Conservation (phyloP, 495 filamentous ascomycete genomes). For the Penicillium paradoxum region DNA sequence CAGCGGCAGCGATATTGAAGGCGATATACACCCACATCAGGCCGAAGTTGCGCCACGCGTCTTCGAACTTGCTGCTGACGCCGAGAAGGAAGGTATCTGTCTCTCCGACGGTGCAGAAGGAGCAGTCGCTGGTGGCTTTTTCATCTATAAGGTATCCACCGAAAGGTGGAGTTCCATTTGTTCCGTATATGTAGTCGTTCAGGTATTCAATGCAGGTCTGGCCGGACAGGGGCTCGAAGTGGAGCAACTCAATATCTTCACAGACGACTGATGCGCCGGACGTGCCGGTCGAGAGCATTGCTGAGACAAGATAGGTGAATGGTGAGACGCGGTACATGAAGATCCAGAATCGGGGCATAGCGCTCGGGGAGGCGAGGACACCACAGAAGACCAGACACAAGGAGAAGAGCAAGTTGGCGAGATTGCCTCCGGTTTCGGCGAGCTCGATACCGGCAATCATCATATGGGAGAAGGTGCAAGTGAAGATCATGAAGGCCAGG, state of each 20-base stretch:
- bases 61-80: conserved; percentile 47
- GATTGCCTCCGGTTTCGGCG: conserved; percentile 57
- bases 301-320: conserved; percentile 64
- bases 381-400: conserved; percentile 59
- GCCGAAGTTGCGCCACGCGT: conserved; percentile 72
- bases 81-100: conserved; percentile 59
- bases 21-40: conserved; percentile 60
- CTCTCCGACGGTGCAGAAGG: conserved; percentile 54
- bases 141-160: conserved; percentile 55
- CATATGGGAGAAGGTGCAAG: conserved; percentile 62
- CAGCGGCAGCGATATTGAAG: conserved; percentile 66
- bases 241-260: conserved; percentile 51
- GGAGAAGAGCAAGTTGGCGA: conserved; percentile 59
- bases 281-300: conserved; percentile 58
- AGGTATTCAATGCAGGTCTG: conserved; percentile 56
- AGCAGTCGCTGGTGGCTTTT: conserved; percentile 49
- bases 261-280: conserved; percentile 56
- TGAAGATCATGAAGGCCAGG: conserved; percentile 53
- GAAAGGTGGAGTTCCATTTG: neutral
- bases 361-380: conserved; percentile 60
- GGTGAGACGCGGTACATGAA: conserved; percentile 78
- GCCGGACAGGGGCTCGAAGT: conserved; percentile 46
- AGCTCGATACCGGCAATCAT: conserved; percentile 58
- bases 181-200: conserved; percentile 38
- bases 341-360: conserved; percentile 71